Base-by-base conservation (phyloP, 306 rosid species). In the Mimosa pudica region DNA sequence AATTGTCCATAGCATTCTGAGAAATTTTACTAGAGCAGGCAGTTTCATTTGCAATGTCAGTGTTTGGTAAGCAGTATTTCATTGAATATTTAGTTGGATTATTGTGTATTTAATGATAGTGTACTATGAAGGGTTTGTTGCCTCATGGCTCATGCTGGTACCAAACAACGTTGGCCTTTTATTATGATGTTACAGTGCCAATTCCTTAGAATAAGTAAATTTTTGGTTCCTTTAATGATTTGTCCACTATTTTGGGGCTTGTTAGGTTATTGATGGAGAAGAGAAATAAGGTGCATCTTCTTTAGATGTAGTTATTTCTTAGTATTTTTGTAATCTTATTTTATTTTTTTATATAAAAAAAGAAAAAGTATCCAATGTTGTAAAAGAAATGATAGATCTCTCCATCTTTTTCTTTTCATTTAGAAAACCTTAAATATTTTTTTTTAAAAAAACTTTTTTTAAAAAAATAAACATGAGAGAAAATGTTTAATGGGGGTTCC, bases 61-160 rank as follows among this genome's bases (percentile, higher is more conserved):
- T 68, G 41, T 46, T 58, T 20, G 13, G 65, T 38, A 4, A 54
- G 44, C 32, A 65, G 44, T 77, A 73, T 61, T 77, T 57, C 54
- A 51, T 77, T 60, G 46, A 60, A 33, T 85, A 75, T 75, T 78
- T 60, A 3, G 65, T 58, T 58, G 64, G 36, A 60, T 60, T 24
- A 33, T 60, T 24, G 16, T 20, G 65, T 20, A 60, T 60, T 24
- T 24, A 24, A 24, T 60, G 16, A 60, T 60, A 9, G 65, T 60
- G 16, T 60, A 10, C 30, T 24, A 24, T 24, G 3, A 8, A 38
- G 42, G 65, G 35, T 3, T 20, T 24, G 65, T 8, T 57, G 63
- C 63, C 30, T 6, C 30, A 5, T 17, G 61, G 10, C 10, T n/a
- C 3, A 10, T n/a, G 63, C 63, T 57, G 32, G 10, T 57, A 17